Evolutionary conservation across 495 filamentous ascomycete species (phyloP).

Genomic region (Tuber indicum): DNA sequence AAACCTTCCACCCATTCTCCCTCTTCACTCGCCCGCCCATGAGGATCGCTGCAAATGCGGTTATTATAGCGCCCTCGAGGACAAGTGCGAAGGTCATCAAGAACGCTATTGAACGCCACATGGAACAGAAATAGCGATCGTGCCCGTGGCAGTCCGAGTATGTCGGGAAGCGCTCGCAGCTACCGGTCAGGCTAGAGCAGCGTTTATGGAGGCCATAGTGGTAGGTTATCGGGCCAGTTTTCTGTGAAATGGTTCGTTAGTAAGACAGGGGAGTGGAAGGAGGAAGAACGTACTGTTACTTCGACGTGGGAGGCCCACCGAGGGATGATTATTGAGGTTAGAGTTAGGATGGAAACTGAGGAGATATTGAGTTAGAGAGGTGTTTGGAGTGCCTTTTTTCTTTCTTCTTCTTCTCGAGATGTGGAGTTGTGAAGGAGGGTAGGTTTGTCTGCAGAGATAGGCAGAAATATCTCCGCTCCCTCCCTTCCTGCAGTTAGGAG

Average conservation of each 20-base stretch:
- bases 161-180: constrained; percentile 52
- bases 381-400: background rate
- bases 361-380: constrained; percentile 2
- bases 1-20: constrained; percentile 68
- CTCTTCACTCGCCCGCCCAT: constrained; percentile 69
- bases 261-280: constrained; percentile 24
- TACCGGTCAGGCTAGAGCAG: constrained; percentile 51
- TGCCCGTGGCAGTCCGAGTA: constrained; percentile 61
- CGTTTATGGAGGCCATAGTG: constrained; percentile 72
- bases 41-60: constrained; percentile 67
- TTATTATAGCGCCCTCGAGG: constrained; percentile 64
- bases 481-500: background rate
- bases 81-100: constrained; percentile 75
- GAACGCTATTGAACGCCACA: constrained; percentile 85
- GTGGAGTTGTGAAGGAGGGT: background rate
- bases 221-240: constrained; percentile 43
- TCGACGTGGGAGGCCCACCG: constrained; percentile 73
- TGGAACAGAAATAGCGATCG: constrained; percentile 74
- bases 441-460: constrained; percentile 1
- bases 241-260: constrained; percentile 47
- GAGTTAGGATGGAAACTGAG: constrained; percentile 68
- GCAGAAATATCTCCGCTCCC: background rate
- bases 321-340: constrained; percentile 66
- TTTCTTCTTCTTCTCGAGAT: background rate
- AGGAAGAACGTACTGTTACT: constrained; percentile 48